Evolutionary conservation across 495 filamentous ascomycete genomes (phyloP).

Genomic region (Penicillium flavigenum): DNA sequence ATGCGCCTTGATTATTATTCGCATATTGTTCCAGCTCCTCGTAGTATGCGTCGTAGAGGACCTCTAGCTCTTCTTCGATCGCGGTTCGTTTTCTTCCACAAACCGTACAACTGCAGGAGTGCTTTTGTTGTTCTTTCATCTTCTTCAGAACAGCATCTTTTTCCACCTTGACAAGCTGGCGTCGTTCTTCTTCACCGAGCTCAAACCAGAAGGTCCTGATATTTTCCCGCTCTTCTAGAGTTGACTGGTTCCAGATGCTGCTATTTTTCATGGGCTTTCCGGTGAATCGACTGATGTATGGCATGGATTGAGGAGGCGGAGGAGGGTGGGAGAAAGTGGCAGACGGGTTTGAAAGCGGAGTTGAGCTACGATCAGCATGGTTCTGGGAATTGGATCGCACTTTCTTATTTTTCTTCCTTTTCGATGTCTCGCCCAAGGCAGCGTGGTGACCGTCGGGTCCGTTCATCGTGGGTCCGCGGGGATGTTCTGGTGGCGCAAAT

Average conservation of each 20-base stretch:
- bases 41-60: constrained; percentile 99
- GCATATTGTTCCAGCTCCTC: constrained; percentile 97
- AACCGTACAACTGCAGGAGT: constrained; percentile 96
- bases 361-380: constrained; percentile 39
- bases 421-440: constrained; percentile 35
- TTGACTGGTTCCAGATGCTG: constrained; percentile 93
- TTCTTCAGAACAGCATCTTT: constrained; percentile 97
- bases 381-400: constrained; percentile 37
- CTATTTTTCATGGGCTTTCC: constrained; percentile 61
- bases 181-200: constrained; percentile 90
- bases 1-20: constrained; percentile 73
- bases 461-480: constrained; percentile 12
- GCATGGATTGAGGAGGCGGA: constrained; percentile 33
- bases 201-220: constrained; percentile 99
- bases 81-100: constrained; percentile 95
- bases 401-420: constrained; percentile 52
- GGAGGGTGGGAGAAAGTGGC: constrained; percentile 44
- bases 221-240: constrained; percentile 87
- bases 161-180: constrained; percentile 93
- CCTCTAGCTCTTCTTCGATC: constrained; percentile 97
- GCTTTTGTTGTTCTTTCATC: constrained; percentile 99
- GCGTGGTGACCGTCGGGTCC: constrained; percentile 19
- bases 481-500: constrained; percentile 17
- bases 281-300: constrained; percentile 30
- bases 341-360: constrained; percentile 43